Conservation (phyloP, 2,329 filamentous ascomycete genomes). For the Aspergillus intermedius region DNA sequence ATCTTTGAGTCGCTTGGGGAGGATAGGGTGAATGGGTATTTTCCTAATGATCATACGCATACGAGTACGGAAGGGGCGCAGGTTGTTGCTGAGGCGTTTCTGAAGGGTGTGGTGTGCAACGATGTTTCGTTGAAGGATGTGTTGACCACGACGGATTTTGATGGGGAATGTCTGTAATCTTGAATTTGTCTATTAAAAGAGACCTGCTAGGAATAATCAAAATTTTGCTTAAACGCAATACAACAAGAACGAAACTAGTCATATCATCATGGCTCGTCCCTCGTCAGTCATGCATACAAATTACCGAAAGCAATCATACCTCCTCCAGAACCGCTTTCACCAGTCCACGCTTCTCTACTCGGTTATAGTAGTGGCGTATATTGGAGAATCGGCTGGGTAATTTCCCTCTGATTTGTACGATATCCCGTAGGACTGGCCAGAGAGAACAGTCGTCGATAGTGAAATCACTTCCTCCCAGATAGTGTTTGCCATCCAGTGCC, state of each 20-base stretch:
- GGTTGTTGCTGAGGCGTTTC: slow-evolving; percentile 52
- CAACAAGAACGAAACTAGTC: not conserved
- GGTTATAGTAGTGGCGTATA: slow-evolving; percentile 32
- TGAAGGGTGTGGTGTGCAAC: slow-evolving; percentile 50
- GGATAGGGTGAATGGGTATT: slow-evolving; percentile 47
- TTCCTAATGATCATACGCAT: slow-evolving; percentile 58
- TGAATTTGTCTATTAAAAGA: too few species aligned
- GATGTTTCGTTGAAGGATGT: slow-evolving; percentile 37
- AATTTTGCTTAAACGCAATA: not conserved
- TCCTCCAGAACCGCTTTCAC: slow-evolving; percentile 29
- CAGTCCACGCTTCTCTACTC: slow-evolving; percentile 33
- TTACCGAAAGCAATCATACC: not conserved
- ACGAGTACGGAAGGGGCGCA: slow-evolving; percentile 53
- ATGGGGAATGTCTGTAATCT: slow-evolving; percentile 20
- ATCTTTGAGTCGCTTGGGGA: slow-evolving; percentile 48
- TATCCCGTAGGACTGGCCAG: slow-evolving; percentile 38
- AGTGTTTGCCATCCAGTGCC: slow-evolving; percentile 23
- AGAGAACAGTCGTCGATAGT: slow-evolving; percentile 39
- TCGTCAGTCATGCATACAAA: not conserved
- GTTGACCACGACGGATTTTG: slow-evolving; percentile 26
- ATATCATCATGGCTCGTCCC: not conserved
- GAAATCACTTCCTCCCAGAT: slow-evolving; percentile 30
- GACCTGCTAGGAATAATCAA: too few species aligned
- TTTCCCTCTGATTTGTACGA: slow-evolving; percentile 21
- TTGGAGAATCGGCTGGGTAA: slow-evolving; percentile 24